Conservation (phyloP, 345 rosid genomes). For the Trapa incisa region DNA sequence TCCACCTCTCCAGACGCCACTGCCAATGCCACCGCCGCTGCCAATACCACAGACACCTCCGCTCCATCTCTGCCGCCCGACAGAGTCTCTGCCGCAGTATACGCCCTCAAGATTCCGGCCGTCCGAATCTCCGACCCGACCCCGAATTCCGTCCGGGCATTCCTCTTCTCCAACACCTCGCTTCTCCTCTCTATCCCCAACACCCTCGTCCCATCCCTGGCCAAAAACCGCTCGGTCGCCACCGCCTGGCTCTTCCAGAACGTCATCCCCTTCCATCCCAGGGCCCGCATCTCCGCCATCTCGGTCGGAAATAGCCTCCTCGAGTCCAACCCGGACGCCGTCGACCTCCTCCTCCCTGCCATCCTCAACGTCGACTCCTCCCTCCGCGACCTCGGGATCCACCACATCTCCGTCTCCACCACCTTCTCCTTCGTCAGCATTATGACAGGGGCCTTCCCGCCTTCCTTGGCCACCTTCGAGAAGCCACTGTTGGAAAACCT, state of each 20-base stretch:
- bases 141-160: conserved; percentile 51
- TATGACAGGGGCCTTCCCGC: conserved; percentile 66
- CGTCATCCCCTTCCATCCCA: conserved; percentile 76
- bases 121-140: conserved; percentile 53
- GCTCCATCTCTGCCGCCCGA: conserved; percentile 24
- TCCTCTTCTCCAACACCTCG: conserved; percentile 66
- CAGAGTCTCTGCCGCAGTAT: conserved; percentile 26
- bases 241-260: conserved; percentile 57
- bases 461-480: conserved; percentile 59
- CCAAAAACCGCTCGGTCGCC: conserved; percentile 68
- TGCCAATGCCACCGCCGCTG: conserved; percentile 16
- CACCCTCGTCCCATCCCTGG: conserved; percentile 45
- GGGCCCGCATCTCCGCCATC: conserved; percentile 55
- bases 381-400: conserved; percentile 54
- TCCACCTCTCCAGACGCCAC: conserved; percentile 11
- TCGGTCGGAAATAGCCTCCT: conserved; percentile 70
- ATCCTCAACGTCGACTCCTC: conserved; percentile 45
- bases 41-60: conserved; percentile 8
- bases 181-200: conserved; percentile 83
- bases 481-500: conserved; percentile 47
- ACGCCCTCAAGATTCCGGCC: conserved; percentile 32
- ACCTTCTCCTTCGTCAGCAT: conserved; percentile 71
- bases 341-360: conserved; percentile 54
- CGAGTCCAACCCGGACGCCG: conserved; percentile 25
- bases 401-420: conserved; percentile 49